phyloP scores from a whole-genome alignment of 2,329 filamentous ascomycete species.

The Paecilomyces sp. region DNA sequence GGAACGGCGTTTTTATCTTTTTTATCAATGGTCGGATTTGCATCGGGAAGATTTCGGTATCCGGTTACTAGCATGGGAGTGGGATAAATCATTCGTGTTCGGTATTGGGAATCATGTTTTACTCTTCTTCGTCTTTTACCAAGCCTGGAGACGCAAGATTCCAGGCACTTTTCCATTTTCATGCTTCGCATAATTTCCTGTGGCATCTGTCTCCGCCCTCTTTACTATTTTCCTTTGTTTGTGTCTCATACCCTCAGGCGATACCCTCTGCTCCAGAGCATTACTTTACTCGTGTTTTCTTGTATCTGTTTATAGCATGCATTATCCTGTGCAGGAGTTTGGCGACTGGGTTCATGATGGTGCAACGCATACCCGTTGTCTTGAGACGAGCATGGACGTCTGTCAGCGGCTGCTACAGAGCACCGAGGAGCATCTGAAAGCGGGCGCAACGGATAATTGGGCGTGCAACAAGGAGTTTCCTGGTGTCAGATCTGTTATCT shows the following conservation, averaged over 20 bases:
- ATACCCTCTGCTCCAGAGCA: constrained; percentile 2
- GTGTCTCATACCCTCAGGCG: background rate
- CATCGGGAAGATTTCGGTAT: constrained; percentile 6
- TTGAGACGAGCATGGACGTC: constrained; percentile 11
- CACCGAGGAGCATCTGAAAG: background rate
- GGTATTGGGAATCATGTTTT: constrained; percentile 1
- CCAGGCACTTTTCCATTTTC: background rate
- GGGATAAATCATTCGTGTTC: constrained; percentile 1
- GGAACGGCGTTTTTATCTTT: constrained; percentile 12
- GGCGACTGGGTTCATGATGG: background rate
- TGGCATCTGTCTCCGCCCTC: background rate
- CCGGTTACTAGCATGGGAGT: constrained; percentile 6
- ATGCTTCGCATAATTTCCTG: background rate
- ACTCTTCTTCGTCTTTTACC: background rate
- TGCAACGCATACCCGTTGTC: constrained; percentile 15
- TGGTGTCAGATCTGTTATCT: background rate
- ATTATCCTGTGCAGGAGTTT: constrained; percentile 1
- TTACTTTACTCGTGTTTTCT: background rate
- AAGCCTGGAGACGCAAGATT: background rate
- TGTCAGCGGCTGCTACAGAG: background rate
- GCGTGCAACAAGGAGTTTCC: background rate
- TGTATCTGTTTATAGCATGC: background rate
- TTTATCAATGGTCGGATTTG: background rate
- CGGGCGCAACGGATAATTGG: background rate
- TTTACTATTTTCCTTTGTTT: constrained; percentile 1